Evolutionary conservation across 306 rosid species (phyloP), one percentile per base, ranked within the genome.

Genomic region (Casuarina glauca): DNA sequence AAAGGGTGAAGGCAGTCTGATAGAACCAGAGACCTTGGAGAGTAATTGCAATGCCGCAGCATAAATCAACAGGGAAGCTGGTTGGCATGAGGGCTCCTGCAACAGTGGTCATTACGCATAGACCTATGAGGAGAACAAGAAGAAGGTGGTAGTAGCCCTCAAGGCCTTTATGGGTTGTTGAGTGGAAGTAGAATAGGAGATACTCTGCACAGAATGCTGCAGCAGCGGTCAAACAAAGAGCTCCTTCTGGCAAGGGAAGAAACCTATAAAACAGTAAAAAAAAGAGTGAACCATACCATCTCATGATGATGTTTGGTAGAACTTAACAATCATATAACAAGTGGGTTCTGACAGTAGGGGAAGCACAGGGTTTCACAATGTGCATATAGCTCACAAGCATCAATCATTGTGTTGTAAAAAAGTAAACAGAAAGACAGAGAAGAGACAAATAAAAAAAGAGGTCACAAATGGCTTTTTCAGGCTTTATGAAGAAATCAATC

Each of bases 21-120:
- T 93, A 96, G 88, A 96, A 96, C 98, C 99, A 96, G 16, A 93
- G 80, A 60, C 99, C 99, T 77, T 96, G 99, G n/a, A 96, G 93
- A 55, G 98, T 81, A 12, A 96, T 75, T 42, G 93, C 96, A 9
- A 93, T 85, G 76, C 99, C 96, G 12, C 78, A 79, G 32, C 91
- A 84, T 70, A 96, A 70, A 68, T 93, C 98, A 64, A 86, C 84
- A 0, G 97, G 91, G 80, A 93, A 96, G 82, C 90, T 93, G 70
- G 93, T 90, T 43, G 96, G 96, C n/a, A 93, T 41, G 67, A 96
- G 81, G 32, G 96, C 89, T 9, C 96, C 99, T 0, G 87, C 86
- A 54, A 90, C 66, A 16, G 93, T 80, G 19, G 96, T 88, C 64
- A 93, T 17, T 60, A 96, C 68, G 73, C 94, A 93, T 2, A 96